Percentiles rank a stretch among this genome's conserved stretches.
phyloP scores from a whole-genome alignment of 108 stramenopile species.

The Epipyxis sp. region DNA sequence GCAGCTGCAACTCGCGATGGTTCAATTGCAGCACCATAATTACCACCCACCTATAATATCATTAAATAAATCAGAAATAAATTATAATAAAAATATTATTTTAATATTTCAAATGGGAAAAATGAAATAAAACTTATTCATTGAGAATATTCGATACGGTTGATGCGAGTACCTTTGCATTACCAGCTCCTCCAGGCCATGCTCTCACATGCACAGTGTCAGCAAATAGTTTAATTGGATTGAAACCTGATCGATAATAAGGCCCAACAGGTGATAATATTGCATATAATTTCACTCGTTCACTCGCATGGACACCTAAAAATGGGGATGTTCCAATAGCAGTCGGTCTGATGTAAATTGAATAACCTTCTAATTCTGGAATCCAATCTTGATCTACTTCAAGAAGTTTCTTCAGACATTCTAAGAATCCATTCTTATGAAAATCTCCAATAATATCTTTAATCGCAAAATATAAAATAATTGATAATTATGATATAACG shows the following conservation, averaged over 20 bases:
- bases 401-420: constrained; percentile 35
- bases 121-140: constrained; percentile 10
- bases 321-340: constrained; percentile 80
- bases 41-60: constrained; percentile 91
- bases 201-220: constrained; percentile 81
- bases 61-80: too few species aligned
- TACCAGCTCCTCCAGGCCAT: constrained; percentile 91
- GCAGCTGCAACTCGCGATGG: constrained; percentile 67
- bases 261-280: constrained; percentile 86
- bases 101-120: not conserved
- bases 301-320: constrained; percentile 69
- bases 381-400: constrained; percentile 76
- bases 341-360: constrained; percentile 91
- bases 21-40: constrained; percentile 90
- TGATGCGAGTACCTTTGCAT: too few species aligned
- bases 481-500: too few species aligned
- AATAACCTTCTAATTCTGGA: constrained; percentile 86
- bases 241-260: constrained; percentile 85
- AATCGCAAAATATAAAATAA: too few species aligned
- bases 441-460: too few species aligned
- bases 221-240: constrained; percentile 76
- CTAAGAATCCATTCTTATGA: not conserved
- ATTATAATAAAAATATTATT: constrained; percentile 18
- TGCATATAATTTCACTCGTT: constrained; percentile 66
- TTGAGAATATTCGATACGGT: not conserved